Conservation (phyloP, 1,284 basidiomycete species). For the Leccinum pallidistipes region DNA sequence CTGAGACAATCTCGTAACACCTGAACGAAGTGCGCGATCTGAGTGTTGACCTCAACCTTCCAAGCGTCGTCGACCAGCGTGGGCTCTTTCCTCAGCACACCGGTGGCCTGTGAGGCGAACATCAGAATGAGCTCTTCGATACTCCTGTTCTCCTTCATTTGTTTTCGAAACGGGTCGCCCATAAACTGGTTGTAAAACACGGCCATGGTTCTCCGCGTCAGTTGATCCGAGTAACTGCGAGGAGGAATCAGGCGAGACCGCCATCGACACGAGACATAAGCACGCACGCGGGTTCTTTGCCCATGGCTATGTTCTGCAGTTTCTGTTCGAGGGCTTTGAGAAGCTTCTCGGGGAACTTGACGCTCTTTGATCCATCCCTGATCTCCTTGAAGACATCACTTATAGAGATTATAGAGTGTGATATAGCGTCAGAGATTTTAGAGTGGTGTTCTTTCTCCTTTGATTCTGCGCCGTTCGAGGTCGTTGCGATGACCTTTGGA, state of each 20-base stretch:
- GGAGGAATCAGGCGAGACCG: slow-evolving; percentile 5
- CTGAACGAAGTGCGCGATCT: slow-evolving; percentile 86
- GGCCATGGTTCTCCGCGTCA: slow-evolving; percentile 85
- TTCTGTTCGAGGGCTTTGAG: slow-evolving; percentile 86
- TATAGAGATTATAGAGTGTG: slow-evolving; percentile 72
- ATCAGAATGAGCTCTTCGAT: slow-evolving; percentile 96
- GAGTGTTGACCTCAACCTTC: slow-evolving; percentile 91
- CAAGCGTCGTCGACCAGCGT: slow-evolving; percentile 77
- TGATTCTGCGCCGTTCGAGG: slow-evolving; percentile 41
- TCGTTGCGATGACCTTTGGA: slow-evolving; percentile 49
- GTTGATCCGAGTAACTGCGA: slow-evolving; percentile 79
- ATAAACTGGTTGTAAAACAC: slow-evolving; percentile 90
- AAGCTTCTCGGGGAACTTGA: slow-evolving; percentile 91
- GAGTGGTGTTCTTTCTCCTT: slow-evolving; percentile 64
- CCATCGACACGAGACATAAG: slow-evolving; percentile 3
- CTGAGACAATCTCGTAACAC: slow-evolving; percentile 81
- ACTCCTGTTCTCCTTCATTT: slow-evolving; percentile 95
- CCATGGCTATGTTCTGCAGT: slow-evolving; percentile 89
- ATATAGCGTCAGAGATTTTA: slow-evolving; percentile 63
- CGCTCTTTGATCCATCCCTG: slow-evolving; percentile 74
- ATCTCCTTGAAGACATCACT: slow-evolving; percentile 82
- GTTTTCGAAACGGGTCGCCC: slow-evolving; percentile 79
- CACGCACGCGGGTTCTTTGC: slow-evolving; percentile 80
- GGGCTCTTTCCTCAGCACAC: slow-evolving; percentile 81
- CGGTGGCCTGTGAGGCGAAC: slow-evolving; percentile 90